Percentiles rank a stretch among this genome's conserved stretches.
phyloP scores from a whole-genome alignment of 2,329 filamentous ascomycete genomes.

The Diaporthe sp. region DNA sequence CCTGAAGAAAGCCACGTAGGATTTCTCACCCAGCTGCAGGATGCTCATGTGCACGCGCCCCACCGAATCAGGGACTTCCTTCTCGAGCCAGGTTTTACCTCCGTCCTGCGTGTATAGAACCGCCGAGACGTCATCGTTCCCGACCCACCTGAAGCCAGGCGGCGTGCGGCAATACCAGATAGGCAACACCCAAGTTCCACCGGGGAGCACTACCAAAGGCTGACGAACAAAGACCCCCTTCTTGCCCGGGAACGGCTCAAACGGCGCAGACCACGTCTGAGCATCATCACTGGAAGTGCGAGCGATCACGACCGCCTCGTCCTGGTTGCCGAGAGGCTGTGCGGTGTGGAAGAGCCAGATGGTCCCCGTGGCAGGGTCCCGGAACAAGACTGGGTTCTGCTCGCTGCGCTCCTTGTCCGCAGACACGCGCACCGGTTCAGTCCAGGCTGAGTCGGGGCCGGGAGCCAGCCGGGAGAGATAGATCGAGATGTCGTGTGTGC shows the following conservation, averaged over 20 bases:
- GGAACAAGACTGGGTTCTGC: constrained; percentile 61
- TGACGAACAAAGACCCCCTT: constrained; percentile 59
- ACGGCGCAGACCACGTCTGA: constrained; percentile 53
- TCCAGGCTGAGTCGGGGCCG: constrained; percentile 50
- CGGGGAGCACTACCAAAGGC: constrained; percentile 53
- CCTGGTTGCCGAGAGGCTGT: constrained; percentile 60
- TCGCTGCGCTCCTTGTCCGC: constrained; percentile 57
- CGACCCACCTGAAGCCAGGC: constrained; percentile 58
- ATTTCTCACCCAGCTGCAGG: constrained; percentile 45
- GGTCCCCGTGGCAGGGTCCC: constrained; percentile 40
- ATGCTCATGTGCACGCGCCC: constrained; percentile 62
- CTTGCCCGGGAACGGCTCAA: constrained; percentile 50
- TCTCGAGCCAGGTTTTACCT: constrained; percentile 57
- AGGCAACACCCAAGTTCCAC: constrained; percentile 58
- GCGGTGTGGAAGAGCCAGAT: constrained; percentile 61
- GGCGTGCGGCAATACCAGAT: constrained; percentile 59
- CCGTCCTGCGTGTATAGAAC: constrained; percentile 54
- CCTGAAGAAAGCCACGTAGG: constrained; percentile 56
- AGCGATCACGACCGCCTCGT: constrained; percentile 56
- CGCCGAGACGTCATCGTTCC: constrained; percentile 59
- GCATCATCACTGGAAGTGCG: constrained; percentile 54
- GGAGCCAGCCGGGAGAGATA: constrained; percentile 55
- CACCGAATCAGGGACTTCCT: constrained; percentile 52
- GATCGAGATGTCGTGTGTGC: constrained; percentile 59
- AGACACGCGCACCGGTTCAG: constrained; percentile 52